Conservation (phyloP, 345 rosid genomes). For the Psidium friedrichsthalianum region DNA sequence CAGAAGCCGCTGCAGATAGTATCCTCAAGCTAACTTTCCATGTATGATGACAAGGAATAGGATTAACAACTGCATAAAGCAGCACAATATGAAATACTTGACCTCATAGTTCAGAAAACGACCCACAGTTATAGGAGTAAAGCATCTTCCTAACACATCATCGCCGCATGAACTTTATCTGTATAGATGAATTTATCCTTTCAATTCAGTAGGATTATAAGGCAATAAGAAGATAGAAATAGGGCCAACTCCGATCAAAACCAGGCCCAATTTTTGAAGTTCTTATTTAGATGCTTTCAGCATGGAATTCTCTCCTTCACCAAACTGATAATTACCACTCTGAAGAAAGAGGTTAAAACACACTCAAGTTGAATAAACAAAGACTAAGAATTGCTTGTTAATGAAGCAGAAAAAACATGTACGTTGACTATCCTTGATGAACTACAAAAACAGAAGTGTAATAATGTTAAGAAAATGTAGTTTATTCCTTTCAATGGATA, state of each 20-base stretch:
- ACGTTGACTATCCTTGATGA: not conserved
- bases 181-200: not conserved
- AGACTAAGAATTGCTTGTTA: not conserved
- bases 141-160: not conserved
- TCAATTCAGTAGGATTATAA: not conserved
- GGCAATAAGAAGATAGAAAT: not conserved
- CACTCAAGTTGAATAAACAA: not conserved
- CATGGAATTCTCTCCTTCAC: not conserved
- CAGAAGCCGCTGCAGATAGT: not conserved
- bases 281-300: not conserved
- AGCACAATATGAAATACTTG: not conserved
- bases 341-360: not conserved
- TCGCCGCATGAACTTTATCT: not conserved
- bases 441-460: not conserved
- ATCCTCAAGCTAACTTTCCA: not conserved
- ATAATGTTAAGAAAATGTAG: not conserved
- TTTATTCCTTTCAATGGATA: not conserved
- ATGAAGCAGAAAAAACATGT: not conserved
- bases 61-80: not conserved
- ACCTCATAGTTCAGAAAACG: not conserved
- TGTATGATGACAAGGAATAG: not conserved
- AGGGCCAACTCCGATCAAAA: not conserved
- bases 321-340: not conserved
- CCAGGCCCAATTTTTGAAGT: not conserved
- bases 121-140: not conserved